Base-by-base conservation (phyloP, 2,329 filamentous ascomycete species). In the Fusarium pseudonygamai region DNA sequence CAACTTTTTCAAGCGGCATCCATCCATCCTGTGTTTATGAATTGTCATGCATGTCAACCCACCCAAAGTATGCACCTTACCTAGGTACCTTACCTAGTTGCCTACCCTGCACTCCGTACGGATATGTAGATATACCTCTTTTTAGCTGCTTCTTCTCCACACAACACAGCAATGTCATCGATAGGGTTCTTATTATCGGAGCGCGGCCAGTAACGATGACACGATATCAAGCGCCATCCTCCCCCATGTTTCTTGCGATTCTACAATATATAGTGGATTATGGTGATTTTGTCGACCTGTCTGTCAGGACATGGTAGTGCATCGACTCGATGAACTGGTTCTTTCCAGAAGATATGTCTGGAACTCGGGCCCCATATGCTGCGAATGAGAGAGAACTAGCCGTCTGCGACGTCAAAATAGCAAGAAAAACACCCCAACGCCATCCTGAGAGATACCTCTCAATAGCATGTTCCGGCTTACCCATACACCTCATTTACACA, bases 371-470 rank as follows among this genome's bases (percentile, higher is more conserved):
- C 20, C 43, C 40, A 59, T 28, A 57, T 47, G 42, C 39, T 32
- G 60, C 32, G 37, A 60, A 50, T 32, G 52, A 65, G 46, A 60
- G 37, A 50, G 26, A 39, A 67, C 42, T 55, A 43, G 30, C 37
- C 36, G 57, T 45, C 22, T 30, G 52, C 40, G 39, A 46, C 39
- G 20, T 62, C 37, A 63, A 56, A 55, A 36, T 43, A 52, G 50
- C 39, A 50, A 68, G 30, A 30, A 69, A 56, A 66, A 55, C 26
- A 74, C 22, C 63, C 56, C 71, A 49, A 65, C 71, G 50, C 67
- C 63, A 45, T 34, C 37, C 67, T 40, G 50, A 59, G 26, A 64
- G 52, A 71, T 30, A 32, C 57, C 49, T 40, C 58, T 43, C 58
- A 46, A 40, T 55, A 47, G 43, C 40, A 61, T 53, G 46, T 36